These are phyloP conservation scores for Metarhizium humberi DNA, from an alignment of 2,329 filamentous ascomycete genomes.

Conservation along the genomic window DNA sequence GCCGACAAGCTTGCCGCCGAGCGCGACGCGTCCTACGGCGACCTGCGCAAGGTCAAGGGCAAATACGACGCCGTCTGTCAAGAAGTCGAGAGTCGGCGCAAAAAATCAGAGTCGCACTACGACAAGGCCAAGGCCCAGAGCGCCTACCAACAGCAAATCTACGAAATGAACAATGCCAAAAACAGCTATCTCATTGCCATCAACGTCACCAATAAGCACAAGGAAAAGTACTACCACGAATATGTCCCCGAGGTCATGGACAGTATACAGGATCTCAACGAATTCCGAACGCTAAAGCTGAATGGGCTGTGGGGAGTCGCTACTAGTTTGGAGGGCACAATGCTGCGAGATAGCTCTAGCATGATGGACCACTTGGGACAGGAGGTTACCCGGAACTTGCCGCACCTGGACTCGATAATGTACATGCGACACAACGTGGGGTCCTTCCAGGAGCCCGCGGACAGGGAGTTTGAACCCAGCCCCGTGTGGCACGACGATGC, in stretches of 20 bases:
- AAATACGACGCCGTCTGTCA: slow-evolving; percentile 92
- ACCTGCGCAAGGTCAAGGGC: slow-evolving; percentile 81
- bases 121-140: slow-evolving; percentile 89
- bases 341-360: slow-evolving; percentile 63
- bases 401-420: slow-evolving; percentile 92
- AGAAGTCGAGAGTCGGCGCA: slow-evolving; percentile 87
- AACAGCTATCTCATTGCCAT: slow-evolving; percentile 96
- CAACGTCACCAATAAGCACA: slow-evolving; percentile 95
- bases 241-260: slow-evolving; percentile 92
- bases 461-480: slow-evolving; percentile 86
- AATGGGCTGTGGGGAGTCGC: slow-evolving; percentile 82
- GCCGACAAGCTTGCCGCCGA: slow-evolving; percentile 84
- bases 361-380: slow-evolving; percentile 63
- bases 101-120: slow-evolving; percentile 90
- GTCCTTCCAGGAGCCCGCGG: slow-evolving; percentile 71
- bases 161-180: slow-evolving; percentile 96
- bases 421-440: slow-evolving; percentile 87
- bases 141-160: slow-evolving; percentile 82
- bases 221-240: slow-evolving; percentile 94
- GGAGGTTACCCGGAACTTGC: slow-evolving; percentile 82
- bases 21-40: slow-evolving; percentile 71
- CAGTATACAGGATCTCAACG: slow-evolving; percentile 85
- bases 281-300: slow-evolving; percentile 75
- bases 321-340: slow-evolving; percentile 68
- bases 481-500: slow-evolving; percentile 96